Evolutionary conservation across 208 protist genomes (phyloP).

Genomic region (Entamoeba moshkovskii): DNA sequence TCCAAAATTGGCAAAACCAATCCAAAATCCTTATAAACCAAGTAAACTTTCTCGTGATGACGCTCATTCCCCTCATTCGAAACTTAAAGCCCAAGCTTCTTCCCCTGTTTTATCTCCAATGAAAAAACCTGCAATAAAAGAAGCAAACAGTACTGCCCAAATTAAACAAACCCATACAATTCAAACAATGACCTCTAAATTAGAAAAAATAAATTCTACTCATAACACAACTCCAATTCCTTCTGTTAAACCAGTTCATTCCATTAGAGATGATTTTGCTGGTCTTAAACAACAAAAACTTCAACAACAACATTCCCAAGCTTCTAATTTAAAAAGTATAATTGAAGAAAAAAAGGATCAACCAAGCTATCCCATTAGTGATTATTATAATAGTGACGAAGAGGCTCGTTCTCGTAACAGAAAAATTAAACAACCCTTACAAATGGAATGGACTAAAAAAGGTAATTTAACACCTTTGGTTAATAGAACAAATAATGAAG

Average conservation of each 20-base stretch:
- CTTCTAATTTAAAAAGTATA: background rate
- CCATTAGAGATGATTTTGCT: background rate
- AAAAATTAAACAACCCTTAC: background rate
- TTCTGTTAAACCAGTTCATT: background rate
- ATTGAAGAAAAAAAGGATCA: background rate
- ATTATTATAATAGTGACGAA: background rate
- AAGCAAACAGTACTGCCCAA: too few relatives aligned
- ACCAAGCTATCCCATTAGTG: background rate
- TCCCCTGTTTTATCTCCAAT: too few relatives aligned
- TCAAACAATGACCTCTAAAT: background rate
- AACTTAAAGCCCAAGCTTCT: too few relatives aligned
- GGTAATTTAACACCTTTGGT: background rate
- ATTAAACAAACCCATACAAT: background rate
- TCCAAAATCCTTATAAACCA: too few relatives aligned
- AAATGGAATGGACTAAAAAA: background rate
- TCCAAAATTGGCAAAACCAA: too few relatives aligned
- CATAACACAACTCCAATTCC: background rate
- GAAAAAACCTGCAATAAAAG: too few relatives aligned
- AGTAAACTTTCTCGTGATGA: too few relatives aligned
- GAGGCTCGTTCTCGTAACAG: background rate
- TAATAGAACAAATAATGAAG: background rate
- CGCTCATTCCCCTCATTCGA: too few relatives aligned
- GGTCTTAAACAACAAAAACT: too few relatives aligned
- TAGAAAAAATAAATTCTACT: background rate
- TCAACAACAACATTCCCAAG: too few relatives aligned